Evolutionary conservation across 1,284 basidiomycete genomes (phyloP).

Genomic region (Marasmius tenuissimus): DNA sequence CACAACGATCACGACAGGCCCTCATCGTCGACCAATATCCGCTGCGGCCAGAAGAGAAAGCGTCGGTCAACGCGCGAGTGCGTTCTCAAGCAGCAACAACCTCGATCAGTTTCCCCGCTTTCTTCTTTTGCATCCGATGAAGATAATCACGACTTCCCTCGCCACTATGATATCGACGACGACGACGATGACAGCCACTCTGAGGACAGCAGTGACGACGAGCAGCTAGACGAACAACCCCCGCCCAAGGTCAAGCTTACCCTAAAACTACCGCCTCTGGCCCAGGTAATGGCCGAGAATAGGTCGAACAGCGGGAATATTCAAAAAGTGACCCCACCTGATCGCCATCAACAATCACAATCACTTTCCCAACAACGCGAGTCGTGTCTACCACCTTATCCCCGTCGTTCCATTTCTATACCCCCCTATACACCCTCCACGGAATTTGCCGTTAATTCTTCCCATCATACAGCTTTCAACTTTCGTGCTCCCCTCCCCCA

Average conservation of each 20-base stretch:
- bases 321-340: not conserved
- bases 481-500: not conserved
- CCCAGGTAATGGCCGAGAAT: conserved; percentile 8
- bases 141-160: conserved; percentile 44
- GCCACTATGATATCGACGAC: conserved; percentile 39
- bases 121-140: conserved; percentile 22
- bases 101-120: conserved; percentile 28
- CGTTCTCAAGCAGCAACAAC: conserved; percentile 7
- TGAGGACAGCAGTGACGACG: conserved; percentile 14
- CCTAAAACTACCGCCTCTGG: conserved; percentile 12
- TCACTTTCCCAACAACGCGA: conserved; percentile 27
- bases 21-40: conserved; percentile 21
- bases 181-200: conserved; percentile 47
- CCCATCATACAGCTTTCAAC: not conserved
- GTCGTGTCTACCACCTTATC: conserved; percentile 3
- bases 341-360: not conserved
- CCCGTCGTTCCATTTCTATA: conserved; percentile 7
- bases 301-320: not conserved
- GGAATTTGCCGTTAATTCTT: conserved; percentile 3
- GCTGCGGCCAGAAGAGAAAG: conserved; percentile 72
- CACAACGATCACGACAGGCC: not conserved
- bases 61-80: conserved; percentile 34
- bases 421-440: conserved; percentile 8
- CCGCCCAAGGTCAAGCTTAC: conserved; percentile 12
- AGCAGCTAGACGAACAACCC: conserved; percentile 16